Base-by-base conservation (phyloP, 495 filamentous ascomycete species). In the Neurospora sp. region DNA sequence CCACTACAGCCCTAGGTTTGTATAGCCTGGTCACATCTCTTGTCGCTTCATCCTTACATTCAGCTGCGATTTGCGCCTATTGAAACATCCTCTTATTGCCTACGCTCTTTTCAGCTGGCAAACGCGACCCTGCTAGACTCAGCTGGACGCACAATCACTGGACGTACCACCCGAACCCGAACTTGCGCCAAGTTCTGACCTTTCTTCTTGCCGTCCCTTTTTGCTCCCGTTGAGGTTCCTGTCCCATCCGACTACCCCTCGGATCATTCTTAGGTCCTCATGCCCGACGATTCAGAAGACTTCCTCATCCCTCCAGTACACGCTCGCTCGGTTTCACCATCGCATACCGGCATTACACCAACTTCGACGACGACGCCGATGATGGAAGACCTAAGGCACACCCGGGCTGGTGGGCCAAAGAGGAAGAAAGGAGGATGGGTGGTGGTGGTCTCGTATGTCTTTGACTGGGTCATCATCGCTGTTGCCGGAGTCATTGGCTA, bases 391-490 rank as follows among this genome's bases (percentile, higher is more conserved):
- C 38, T 72, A 20, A 69, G 76, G 37, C 74, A 75, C 12, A 65
- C 70, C 38, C 71, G 75, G 4, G 70, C 69, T 27, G 70, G 31
- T 44, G 74, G 72, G 68, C 48, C 48, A 39, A 75, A 75, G 68
- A 79, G 76, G 59, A 73, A 75, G 35, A 79, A 72, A 72, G 14
- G 72, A 14, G 76, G 78, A 5, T 73, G 74, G 73, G 48, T 84
- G 16, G 75, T 86, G 48, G 73, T 79, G 27, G 71, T 78, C 9
- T 86, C 84, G 1, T 86, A 86, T 69, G 81, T 78, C 39, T 82
- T 84, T 72, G 85, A 86, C 79, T 86, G 85, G 85, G 38, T 81
- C 72, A 79, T 86, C 68, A 80, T 86, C 69, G 71, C 78, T 45
- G 77, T 75, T 14, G 81, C 82, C 42, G 84, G 77, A 69, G 76